These are phyloP conservation scores for Backusella macrospora DNA, from an alignment of 192 early-diverging fungal genomes.

Conservation along the genomic window DNA sequence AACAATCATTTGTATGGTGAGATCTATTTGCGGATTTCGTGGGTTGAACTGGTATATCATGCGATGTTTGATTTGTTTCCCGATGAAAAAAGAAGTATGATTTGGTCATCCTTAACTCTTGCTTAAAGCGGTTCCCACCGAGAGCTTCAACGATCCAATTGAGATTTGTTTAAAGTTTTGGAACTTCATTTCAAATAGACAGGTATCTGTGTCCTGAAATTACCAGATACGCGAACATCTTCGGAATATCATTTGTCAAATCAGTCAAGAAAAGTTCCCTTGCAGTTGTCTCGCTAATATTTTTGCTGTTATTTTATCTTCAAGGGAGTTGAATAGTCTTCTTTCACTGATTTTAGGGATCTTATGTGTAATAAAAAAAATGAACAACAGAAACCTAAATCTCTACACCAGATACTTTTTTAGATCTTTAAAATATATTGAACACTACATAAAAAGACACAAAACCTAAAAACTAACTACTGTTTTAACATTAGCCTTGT, in stretches of 20 bases:
- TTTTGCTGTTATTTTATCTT: constrained; percentile 18
- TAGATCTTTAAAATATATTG: background rate
- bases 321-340: constrained; percentile 17
- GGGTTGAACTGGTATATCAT: constrained; percentile 13
- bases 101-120: constrained; percentile 15
- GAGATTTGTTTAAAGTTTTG: constrained; percentile 13
- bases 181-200: constrained; percentile 16
- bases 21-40: constrained; percentile 15
- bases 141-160: constrained; percentile 11
- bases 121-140: background rate
- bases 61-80: constrained; percentile 15
- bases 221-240: constrained; percentile 13
- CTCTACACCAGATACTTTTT: constrained; percentile 15
- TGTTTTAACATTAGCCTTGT: constrained; percentile 5
- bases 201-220: constrained; percentile 15
- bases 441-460: constrained; percentile 10
- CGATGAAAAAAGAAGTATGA: constrained; percentile 7
- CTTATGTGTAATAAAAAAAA: background rate
- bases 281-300: constrained; percentile 9
- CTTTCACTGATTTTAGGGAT: constrained; percentile 15
- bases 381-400: constrained; percentile 10
- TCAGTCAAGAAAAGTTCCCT: constrained; percentile 12
- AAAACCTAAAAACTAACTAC: constrained; percentile 11
- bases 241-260: constrained; percentile 13
- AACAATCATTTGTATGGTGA: constrained; percentile 15